Conservation (phyloP, 257 asterid species). For the Verbascum thapsus region DNA sequence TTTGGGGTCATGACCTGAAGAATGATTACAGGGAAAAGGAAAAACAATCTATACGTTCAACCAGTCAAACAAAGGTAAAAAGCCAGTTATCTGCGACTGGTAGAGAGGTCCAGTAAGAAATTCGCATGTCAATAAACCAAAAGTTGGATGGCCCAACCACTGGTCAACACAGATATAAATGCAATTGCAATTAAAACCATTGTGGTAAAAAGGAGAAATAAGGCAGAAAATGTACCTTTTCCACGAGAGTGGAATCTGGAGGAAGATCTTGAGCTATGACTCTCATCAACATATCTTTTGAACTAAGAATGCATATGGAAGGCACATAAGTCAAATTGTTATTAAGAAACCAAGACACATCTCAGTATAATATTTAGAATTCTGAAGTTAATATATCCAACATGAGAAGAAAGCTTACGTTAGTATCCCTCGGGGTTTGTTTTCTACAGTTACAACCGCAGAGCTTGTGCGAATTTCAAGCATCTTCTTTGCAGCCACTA, state of each 20-base stretch:
- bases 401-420: slow-evolving; percentile 32
- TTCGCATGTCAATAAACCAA: background rate
- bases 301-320: slow-evolving; percentile 43
- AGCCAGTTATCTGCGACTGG: background rate
- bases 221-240: slow-evolving; percentile 51
- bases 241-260: slow-evolving; percentile 77
- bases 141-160: slow-evolving; percentile 10
- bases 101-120: slow-evolving; percentile 6
- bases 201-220: slow-evolving; percentile 5
- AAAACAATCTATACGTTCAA: slow-evolving; percentile 6
- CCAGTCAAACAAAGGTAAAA: slow-evolving; percentile 1
- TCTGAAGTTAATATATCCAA: background rate
- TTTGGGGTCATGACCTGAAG: slow-evolving; percentile 89
- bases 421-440: slow-evolving; percentile 62
- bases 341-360: slow-evolving; percentile 1
- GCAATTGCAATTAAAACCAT: background rate
- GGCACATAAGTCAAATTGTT: slow-evolving; percentile 1
- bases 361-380: slow-evolving; percentile 4
- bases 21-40: slow-evolving; percentile 18
- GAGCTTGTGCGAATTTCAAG: slow-evolving; percentile 50
- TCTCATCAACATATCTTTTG: slow-evolving; percentile 92
- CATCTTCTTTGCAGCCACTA: slow-evolving; percentile 59
- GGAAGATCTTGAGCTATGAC: slow-evolving; percentile 86
- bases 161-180: slow-evolving; percentile 2
- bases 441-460: slow-evolving; percentile 58